Evolutionary conservation across 768 basidiomycete genomes (phyloP).

Genomic region (Lepiota venenata): DNA sequence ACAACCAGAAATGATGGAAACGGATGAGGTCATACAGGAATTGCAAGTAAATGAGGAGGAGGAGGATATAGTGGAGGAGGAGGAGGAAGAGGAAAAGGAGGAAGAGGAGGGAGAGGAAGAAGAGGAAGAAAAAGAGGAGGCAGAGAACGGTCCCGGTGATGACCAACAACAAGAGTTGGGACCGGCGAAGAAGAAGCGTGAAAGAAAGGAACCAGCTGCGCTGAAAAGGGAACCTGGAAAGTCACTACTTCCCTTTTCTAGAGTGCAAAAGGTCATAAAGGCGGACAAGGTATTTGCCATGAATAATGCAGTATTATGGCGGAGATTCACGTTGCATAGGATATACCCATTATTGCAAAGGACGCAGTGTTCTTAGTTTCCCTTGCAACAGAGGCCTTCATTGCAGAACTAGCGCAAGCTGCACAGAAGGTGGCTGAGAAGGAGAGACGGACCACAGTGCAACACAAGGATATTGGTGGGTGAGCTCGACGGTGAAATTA

Average conservation of each 20-base stretch:
- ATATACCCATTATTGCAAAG: constrained; percentile 69
- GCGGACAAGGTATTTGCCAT: constrained; percentile 64
- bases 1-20: constrained; percentile 10
- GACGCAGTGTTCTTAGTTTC: constrained; percentile 81
- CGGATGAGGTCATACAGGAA: constrained; percentile 13
- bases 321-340: constrained; percentile 36
- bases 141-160: neutral
- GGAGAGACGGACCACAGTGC: constrained; percentile 73
- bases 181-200: constrained; percentile 25
- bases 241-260: constrained; percentile 68
- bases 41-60: constrained; percentile 6
- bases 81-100: constrained; percentile 2
- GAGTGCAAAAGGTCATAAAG: constrained; percentile 83
- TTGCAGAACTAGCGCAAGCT: constrained; percentile 69
- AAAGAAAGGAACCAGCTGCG: constrained; percentile 23
- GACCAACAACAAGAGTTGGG: constrained; percentile 8
- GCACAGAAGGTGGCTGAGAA: constrained; percentile 66
- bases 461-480: constrained; percentile 78
- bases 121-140: constrained; percentile 9
- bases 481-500: constrained; percentile 8
- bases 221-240: constrained; percentile 49
- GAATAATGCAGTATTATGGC: neutral
- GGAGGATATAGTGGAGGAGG: constrained; percentile 3
- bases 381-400: constrained; percentile 86
- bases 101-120: constrained; percentile 1